Evolutionary conservation across 1,139 yeast species (phyloP).

Genomic region (Magnusiomyces tetraspermus): DNA sequence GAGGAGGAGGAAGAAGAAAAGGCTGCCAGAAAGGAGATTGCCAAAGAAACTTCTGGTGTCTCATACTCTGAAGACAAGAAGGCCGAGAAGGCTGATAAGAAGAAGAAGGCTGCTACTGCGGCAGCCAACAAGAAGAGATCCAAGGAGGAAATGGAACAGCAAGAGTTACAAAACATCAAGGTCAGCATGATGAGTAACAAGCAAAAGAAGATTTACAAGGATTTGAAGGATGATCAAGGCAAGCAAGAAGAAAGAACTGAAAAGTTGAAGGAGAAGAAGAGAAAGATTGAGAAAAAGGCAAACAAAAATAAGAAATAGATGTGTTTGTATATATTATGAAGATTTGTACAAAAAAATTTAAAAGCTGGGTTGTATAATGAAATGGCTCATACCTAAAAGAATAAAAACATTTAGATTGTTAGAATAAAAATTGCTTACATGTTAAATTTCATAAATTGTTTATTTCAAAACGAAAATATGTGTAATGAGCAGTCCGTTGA

Average conservation of each 20-base stretch:
- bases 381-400: too few species aligned
- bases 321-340: too few species aligned
- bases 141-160: slow-evolving; percentile 39
- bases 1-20: slow-evolving; percentile 41
- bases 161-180: slow-evolving; percentile 78
- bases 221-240: slow-evolving; percentile 88
- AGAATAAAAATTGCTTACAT: too few species aligned
- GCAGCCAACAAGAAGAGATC: slow-evolving; percentile 26
- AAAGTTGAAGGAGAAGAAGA: slow-evolving; percentile 66
- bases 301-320: slow-evolving; percentile 38
- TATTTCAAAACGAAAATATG: too few species aligned
- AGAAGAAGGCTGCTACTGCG: slow-evolving; percentile 12
- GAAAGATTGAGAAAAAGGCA: slow-evolving; percentile 58
- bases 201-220: slow-evolving; percentile 86
- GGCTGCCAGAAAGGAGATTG: slow-evolving; percentile 64
- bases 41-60: slow-evolving; percentile 83
- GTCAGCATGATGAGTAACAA: slow-evolving; percentile 97
- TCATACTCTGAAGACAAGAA: slow-evolving; percentile 48
- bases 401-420: too few species aligned
- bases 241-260: slow-evolving; percentile 76
- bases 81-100: neutral
- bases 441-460: too few species aligned
- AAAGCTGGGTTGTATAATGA: too few species aligned
- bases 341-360: too few species aligned
- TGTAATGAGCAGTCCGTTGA: too few species aligned